Evolutionary conservation across 805 yeast species (phyloP).

Genomic region (Saturnispora zaruensis): DNA sequence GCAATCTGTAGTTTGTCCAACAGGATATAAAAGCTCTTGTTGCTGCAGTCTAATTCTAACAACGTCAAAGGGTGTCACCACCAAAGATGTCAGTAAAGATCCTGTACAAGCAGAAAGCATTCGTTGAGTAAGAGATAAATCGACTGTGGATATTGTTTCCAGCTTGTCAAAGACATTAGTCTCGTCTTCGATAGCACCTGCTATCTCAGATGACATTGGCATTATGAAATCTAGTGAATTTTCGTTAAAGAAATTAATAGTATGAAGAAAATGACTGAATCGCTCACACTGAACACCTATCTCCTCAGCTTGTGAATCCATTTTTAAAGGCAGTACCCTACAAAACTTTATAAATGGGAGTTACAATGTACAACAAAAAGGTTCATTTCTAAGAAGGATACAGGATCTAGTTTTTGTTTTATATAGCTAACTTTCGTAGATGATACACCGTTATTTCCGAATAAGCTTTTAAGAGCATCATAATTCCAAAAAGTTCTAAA

Average conservation of each 20-base stretch:
- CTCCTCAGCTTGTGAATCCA: neutral
- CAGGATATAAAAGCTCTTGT: slow-evolving; percentile 51
- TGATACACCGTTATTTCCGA: slow-evolving; percentile 6
- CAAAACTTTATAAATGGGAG: neutral
- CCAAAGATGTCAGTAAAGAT: slow-evolving; percentile 60
- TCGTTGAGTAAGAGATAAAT: slow-evolving; percentile 46
- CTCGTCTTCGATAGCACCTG: slow-evolving; percentile 33
- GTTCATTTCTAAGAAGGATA: neutral
- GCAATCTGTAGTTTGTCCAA: slow-evolving; percentile 23
- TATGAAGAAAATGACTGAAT: slow-evolving; percentile 7
- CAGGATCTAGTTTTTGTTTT: neutral
- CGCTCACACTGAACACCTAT: slow-evolving; percentile 2
- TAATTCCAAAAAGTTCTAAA: neutral
- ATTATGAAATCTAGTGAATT: slow-evolving; percentile 15
- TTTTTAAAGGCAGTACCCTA: neutral
- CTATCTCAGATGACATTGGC: slow-evolving; percentile 34
- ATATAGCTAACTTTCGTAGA: neutral
- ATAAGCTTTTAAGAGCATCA: neutral
- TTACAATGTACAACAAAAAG: neutral
- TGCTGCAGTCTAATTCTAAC: slow-evolving; percentile 71
- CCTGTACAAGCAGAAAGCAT: slow-evolving; percentile 78
- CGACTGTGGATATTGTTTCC: slow-evolving; percentile 12
- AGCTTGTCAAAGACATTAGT: slow-evolving; percentile 13
- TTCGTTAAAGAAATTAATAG: slow-evolving; percentile 5
- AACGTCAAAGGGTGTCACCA: slow-evolving; percentile 77